phyloP scores from a whole-genome alignment of 768 basidiomycete genomes.

The Pulveroboletus ravenelii region DNA sequence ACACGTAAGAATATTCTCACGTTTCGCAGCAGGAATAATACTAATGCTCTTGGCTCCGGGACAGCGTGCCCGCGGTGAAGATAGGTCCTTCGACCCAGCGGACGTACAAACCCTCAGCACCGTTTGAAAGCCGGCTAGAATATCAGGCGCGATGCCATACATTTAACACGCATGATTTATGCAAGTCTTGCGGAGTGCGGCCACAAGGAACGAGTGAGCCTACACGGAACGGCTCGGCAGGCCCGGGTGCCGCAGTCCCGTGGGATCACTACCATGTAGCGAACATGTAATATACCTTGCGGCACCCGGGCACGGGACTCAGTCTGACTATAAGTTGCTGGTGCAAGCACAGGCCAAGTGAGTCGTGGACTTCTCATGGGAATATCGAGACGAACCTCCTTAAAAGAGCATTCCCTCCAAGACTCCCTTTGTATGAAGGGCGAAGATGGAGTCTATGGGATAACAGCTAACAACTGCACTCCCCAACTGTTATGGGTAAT shows the following conservation, averaged over 20 bases:
- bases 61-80: too few relatives aligned
- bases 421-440: neutral
- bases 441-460: too few relatives aligned
- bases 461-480: too few relatives aligned
- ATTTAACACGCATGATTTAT: too few relatives aligned
- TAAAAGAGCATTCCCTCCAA: neutral
- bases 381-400: neutral
- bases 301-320: too few relatives aligned
- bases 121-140: neutral
- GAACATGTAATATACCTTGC: too few relatives aligned
- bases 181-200: too few relatives aligned
- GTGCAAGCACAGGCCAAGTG: neutral
- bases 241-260: too few relatives aligned
- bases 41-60: neutral
- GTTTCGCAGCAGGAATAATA: neutral
- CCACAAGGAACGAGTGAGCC: too few relatives aligned
- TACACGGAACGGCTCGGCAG: too few relatives aligned
- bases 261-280: too few relatives aligned
- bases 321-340: neutral
- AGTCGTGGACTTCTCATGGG: neutral
- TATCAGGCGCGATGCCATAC: too few relatives aligned
- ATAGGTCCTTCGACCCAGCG: neutral
- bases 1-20: neutral
- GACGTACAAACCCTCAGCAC: neutral
- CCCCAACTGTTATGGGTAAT: neutral